A percentile compares a stretch with the other conserved stretches of the same genome.
phyloP scores from a whole-genome alignment of 495 filamentous ascomycete species.

The Wilcoxina mikolae region DNA sequence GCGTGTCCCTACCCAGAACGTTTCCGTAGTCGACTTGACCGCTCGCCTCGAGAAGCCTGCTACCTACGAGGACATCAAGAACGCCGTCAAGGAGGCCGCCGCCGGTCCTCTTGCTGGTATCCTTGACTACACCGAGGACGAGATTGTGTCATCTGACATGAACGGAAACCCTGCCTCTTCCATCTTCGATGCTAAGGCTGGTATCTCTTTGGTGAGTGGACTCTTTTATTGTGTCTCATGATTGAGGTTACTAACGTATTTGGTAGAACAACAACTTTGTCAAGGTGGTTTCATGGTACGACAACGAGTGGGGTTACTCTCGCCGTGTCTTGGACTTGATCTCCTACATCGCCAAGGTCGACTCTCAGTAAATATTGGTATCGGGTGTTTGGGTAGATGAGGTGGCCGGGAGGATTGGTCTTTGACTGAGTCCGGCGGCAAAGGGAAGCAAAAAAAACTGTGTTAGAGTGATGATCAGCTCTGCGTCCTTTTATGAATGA shows the following conservation, averaged over 20 bases:
- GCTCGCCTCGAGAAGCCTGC: slow-evolving; percentile 81
- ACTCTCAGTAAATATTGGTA: slow-evolving; percentile 31
- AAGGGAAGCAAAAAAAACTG: slow-evolving; percentile 2
- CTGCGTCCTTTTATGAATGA: background rate
- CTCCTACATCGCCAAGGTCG: slow-evolving; percentile 80
- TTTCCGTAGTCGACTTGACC: slow-evolving; percentile 97
- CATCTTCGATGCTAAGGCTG: slow-evolving; percentile 99
- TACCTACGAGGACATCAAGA: slow-evolving; percentile 89
- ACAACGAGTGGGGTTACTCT: slow-evolving; percentile 95
- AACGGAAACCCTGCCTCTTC: slow-evolving; percentile 84
- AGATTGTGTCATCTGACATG: slow-evolving; percentile 83
- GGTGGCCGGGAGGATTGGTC: background rate
- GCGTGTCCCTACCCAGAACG: slow-evolving; percentile 97
- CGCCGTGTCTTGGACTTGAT: slow-evolving; percentile 97
- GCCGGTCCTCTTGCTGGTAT: slow-evolving; percentile 79
- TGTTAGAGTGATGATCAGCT: background rate
- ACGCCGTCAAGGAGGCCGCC: slow-evolving; percentile 72
- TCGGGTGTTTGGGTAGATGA: background rate
- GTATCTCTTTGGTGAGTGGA: slow-evolving; percentile 56
- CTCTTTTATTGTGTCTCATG: background rate
- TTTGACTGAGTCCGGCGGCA: background rate
- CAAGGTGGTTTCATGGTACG: slow-evolving; percentile 98
- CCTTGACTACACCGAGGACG: slow-evolving; percentile 91
- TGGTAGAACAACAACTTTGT: slow-evolving; percentile 76
- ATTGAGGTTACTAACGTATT: background rate